Base-by-base conservation (phyloP, 2,329 filamentous ascomycete genomes). In the Chalara sp. region DNA sequence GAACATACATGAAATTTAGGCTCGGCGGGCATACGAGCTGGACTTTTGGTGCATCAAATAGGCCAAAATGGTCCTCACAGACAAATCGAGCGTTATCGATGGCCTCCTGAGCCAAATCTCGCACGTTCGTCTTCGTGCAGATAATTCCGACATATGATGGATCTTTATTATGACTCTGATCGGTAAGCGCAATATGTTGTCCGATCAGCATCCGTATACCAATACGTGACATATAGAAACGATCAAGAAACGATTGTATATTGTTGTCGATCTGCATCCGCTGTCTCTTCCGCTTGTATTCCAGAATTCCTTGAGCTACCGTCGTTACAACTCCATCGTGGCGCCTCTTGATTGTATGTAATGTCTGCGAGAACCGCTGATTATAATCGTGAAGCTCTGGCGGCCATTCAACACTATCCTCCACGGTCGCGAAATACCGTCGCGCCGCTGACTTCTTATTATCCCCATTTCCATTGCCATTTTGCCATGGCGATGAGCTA, bases 161-260 rank as follows among this genome's bases (percentile, higher is more conserved):
- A 68, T 97, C 92, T 56, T 84, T 84, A 59, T 90, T 84, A 61
- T 93, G 86, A 63, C 85, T 87, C 71, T 97, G 91, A 68, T 97
- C 92, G 5, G 91, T 96, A 53, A 99, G 77, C 53, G 93, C 93
- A 64, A 99, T 96, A 74, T 99, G 93, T 69, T 99, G 93, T 48
- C 93, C 93, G 63, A 99, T 96, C 47, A 99, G 83, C 93, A 99
- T 99, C 62, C 93, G 88, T 61, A 99, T 99, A 58, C 93, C 93
- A 65, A 99, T 99, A 56, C 93, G 89, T 43, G 91, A 96, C 93
- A 99, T 99, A 77, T 99, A 99, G 72, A 99, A 99, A 53, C 93
- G 88, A 72, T 99, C 93, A 58, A 99, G 82, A 75, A 99, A 99
- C 50, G 89, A 86, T 69, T 99, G 93, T 53, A 99, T 96, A 61